phyloP scores from a whole-genome alignment of 2,329 filamentous ascomycete species.

The Passalora sequoiae region DNA sequence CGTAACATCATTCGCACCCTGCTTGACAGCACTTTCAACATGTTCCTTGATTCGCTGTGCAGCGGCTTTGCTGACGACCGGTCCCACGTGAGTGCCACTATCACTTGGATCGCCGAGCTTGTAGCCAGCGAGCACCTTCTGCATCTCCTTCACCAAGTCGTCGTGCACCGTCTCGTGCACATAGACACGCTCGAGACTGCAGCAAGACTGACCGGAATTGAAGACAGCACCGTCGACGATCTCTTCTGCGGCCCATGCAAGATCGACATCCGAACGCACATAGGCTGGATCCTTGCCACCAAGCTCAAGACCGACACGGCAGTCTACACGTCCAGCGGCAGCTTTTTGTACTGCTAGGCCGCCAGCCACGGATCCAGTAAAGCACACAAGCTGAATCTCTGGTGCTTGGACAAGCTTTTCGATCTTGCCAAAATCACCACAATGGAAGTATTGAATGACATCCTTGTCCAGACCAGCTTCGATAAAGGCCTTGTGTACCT shows the following conservation, averaged over 20 bases:
- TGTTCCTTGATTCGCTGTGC: constrained; percentile 72
- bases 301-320: constrained; percentile 82
- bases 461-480: constrained; percentile 76
- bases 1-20: constrained; percentile 79
- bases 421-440: constrained; percentile 69
- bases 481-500: constrained; percentile 67
- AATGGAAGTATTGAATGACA: constrained; percentile 90
- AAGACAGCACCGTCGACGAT: constrained; percentile 95
- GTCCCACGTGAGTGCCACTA: constrained; percentile 74
- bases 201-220: constrained; percentile 98
- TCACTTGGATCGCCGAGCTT: constrained; percentile 83
- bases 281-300: constrained; percentile 96
- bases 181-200: constrained; percentile 85
- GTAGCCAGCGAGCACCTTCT: constrained; percentile 72
- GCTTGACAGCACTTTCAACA: constrained; percentile 72
- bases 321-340: constrained; percentile 69
- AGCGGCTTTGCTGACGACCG: constrained; percentile 77
- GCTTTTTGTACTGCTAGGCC: constrained; percentile 81
- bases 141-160: constrained; percentile 69
- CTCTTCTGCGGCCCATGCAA: constrained; percentile 86
- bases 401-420: constrained; percentile 74
- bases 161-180: constrained; percentile 82
- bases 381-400: constrained; percentile 75
- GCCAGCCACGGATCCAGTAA: constrained; percentile 86
- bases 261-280: constrained; percentile 75